Evolutionary conservation across 345 rosid species (phyloP).

Genomic region (Salix purpurea): DNA sequence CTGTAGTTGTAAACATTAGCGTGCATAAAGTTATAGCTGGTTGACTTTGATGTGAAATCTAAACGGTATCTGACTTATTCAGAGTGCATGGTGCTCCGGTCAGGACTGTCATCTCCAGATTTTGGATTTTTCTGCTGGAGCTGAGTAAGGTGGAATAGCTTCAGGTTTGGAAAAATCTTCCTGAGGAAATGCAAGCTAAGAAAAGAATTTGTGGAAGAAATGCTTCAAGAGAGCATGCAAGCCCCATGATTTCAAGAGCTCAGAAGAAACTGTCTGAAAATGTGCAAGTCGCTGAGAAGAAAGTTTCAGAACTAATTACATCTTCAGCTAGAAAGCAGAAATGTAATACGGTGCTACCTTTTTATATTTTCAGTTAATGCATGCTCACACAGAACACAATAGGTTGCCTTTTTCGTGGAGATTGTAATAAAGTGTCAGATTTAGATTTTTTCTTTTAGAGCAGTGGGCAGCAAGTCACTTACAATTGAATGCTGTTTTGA

Average conservation of each 20-base stretch:
- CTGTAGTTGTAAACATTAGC: not conserved
- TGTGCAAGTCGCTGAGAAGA: conserved; percentile 43
- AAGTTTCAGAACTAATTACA: conserved; percentile 51
- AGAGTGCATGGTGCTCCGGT: not conserved
- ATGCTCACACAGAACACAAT: not conserved
- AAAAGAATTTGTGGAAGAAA: conserved; percentile 50
- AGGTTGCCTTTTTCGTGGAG: not conserved
- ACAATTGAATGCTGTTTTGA: not conserved
- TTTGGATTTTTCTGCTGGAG: not conserved
- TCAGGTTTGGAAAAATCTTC: conserved; percentile 4
- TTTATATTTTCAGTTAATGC: not conserved
- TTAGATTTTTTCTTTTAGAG: not conserved
- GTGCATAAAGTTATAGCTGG: no score
- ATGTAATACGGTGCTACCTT: conserved; percentile 25
- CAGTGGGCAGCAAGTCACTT: not conserved
- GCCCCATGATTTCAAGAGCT: conserved; percentile 47
- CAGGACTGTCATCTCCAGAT: not conserved
- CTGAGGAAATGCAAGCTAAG: conserved; percentile 52
- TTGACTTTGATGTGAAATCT: not conserved
- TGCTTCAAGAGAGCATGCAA: conserved; percentile 39
- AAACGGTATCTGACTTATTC: not conserved
- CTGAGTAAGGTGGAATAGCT: not conserved
- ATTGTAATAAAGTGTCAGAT: not conserved
- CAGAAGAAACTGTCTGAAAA: conserved; percentile 49
- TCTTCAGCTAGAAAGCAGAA: conserved; percentile 64